Conservation (phyloP, 441 rosid genomes). For the Pelargonium fulgidum region DNA sequence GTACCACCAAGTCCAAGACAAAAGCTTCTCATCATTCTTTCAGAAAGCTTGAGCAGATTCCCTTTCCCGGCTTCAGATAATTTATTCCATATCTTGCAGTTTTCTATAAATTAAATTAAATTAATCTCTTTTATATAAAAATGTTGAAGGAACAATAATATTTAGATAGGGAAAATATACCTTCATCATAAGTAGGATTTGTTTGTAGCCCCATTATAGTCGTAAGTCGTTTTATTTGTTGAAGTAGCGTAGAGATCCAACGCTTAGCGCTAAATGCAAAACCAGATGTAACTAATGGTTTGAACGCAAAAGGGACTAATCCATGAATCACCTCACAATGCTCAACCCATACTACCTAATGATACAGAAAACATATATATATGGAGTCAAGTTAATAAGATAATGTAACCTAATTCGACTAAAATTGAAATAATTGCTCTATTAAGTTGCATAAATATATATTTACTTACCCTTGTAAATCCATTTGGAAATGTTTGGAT, state of each 20-base stretch:
- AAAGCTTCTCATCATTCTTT: constrained; percentile 36
- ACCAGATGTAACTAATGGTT: constrained; percentile 32
- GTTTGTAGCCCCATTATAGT: constrained; percentile 16
- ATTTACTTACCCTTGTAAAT: constrained; percentile 28
- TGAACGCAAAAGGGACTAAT: constrained; percentile 27
- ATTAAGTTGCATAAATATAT: neutral
- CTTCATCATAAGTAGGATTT: constrained; percentile 14
- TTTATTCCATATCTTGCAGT: neutral
- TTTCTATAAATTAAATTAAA: neutral
- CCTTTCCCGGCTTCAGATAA: constrained; percentile 27
- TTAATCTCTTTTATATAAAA: neutral
- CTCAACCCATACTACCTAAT: constrained; percentile 54
- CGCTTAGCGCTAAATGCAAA: constrained; percentile 43
- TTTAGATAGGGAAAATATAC: constrained; percentile 16
- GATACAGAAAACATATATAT: neutral
- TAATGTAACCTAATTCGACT: neutral
- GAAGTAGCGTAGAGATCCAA: constrained; percentile 33
- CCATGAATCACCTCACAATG: constrained; percentile 39
- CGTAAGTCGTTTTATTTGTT: constrained; percentile 29
- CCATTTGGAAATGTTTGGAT: constrained; percentile 34
- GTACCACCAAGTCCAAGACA: constrained; percentile 24
- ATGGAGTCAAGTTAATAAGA: no score
- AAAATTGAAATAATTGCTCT: neutral
- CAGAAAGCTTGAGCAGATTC: constrained; percentile 35
- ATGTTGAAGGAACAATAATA: neutral